These are phyloP conservation scores for Gelatoporia subvermispora DNA, from an alignment of 768 basidiomycete genomes.

Conservation along the genomic window DNA sequence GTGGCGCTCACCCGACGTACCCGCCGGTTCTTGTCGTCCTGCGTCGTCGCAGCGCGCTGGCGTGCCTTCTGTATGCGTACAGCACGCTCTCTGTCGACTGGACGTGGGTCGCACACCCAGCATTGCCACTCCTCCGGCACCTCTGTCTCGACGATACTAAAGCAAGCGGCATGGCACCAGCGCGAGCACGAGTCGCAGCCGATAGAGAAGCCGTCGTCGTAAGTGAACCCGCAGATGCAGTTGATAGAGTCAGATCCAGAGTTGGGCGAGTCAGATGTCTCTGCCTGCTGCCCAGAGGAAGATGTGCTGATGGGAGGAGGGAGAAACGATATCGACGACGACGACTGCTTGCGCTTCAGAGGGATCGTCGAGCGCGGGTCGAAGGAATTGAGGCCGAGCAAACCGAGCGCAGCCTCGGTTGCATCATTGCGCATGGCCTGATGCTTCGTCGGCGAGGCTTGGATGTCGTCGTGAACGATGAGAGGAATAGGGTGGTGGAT, in stretches of 20 bases:
- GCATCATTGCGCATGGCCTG: constrained; percentile 46
- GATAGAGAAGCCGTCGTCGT: constrained; percentile 83
- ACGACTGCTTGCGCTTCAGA: constrained; percentile 32
- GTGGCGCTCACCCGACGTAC: constrained; percentile 31
- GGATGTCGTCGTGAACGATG: no score
- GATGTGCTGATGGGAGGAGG: not conserved
- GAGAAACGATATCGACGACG: constrained; percentile 5
- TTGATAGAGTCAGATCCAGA: constrained; percentile 44
- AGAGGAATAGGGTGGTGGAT: no score
- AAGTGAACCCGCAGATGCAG: constrained; percentile 70
- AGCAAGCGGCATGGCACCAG: constrained; percentile 85
- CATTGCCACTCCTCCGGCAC: constrained; percentile 79
- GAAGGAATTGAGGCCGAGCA: constrained; percentile 44
- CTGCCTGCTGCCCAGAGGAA: not conserved
- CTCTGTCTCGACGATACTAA: constrained; percentile 48
- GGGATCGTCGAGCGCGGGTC: constrained; percentile 28
- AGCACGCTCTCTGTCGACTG: constrained; percentile 45
- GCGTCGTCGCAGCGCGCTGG: constrained; percentile 25
- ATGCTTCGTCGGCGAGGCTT: no score
- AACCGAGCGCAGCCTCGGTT: constrained; percentile 49
- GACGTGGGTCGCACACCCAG: constrained; percentile 56
- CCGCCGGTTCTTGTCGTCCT: constrained; percentile 29
- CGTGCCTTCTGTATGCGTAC: constrained; percentile 40
- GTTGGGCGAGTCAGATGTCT: constrained; percentile 2
- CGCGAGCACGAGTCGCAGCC: constrained; percentile 78